These are phyloP conservation scores for Candida sojae DNA, from an alignment of 1,139 yeast species.

Conservation along the genomic window DNA sequence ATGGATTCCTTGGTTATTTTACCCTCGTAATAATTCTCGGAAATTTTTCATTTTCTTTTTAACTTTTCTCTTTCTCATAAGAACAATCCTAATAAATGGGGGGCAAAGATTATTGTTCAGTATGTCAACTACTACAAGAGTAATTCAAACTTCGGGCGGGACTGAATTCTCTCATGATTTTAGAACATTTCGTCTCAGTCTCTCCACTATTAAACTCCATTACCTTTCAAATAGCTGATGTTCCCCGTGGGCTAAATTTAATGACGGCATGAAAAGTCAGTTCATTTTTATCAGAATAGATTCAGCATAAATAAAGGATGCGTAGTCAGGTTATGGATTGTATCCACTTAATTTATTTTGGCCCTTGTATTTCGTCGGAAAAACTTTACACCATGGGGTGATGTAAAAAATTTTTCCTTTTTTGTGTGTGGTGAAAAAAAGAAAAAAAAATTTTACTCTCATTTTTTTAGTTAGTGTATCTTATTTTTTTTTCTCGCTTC, in stretches of 20 bases:
- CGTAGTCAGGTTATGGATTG: neutral
- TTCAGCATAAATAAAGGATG: neutral
- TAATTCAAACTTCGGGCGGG: too few relatives aligned
- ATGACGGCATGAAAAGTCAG: neutral
- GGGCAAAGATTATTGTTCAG: too few relatives aligned
- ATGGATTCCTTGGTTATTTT: too few relatives aligned
- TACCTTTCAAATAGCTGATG: neutral
- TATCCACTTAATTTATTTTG: neutral
- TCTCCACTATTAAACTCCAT: neutral
- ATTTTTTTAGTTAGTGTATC: neutral
- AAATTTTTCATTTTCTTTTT: too few relatives aligned
- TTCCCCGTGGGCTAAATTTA: constrained; percentile 3
- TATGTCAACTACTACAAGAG: too few relatives aligned
- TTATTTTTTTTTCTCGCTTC: neutral
- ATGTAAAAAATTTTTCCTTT: neutral
- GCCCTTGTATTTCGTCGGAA: neutral
- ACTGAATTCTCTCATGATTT: too few relatives aligned
- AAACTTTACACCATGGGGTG: constrained; percentile 3
- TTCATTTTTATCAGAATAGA: neutral
- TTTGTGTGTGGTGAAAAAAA: neutral
- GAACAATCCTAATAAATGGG: too few relatives aligned
- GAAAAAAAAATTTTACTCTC: neutral
- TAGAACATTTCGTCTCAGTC: too few relatives aligned
- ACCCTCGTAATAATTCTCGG: too few relatives aligned
- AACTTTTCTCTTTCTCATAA: too few relatives aligned